phyloP scores from a whole-genome alignment of 768 basidiomycete species.

The Suillus clintonianus region DNA sequence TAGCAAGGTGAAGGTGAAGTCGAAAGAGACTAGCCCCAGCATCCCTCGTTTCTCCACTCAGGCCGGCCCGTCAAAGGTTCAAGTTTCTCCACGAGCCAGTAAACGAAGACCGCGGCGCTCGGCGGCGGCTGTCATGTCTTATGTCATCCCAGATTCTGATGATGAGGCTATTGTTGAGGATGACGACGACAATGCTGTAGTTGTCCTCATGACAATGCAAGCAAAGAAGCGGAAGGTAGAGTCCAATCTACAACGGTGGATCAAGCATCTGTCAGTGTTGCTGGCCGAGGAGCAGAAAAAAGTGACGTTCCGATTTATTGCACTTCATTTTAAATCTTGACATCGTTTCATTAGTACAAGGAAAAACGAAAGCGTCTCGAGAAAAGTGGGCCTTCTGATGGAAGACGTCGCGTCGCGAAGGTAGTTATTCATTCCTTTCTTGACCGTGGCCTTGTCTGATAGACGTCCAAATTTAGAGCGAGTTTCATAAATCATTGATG shows the following conservation, averaged over 20 bases:
- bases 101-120: conserved; percentile 64
- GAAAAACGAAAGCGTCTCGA: conserved; percentile 61
- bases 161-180: conserved; percentile 57
- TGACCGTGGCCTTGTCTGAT: conserved; percentile 2
- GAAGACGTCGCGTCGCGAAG: conserved; percentile 58
- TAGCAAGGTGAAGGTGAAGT: conserved; percentile 26
- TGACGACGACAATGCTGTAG: conserved; percentile 35
- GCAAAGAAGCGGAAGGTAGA: conserved; percentile 42
- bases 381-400: conserved; percentile 41
- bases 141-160: conserved; percentile 69
- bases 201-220: conserved; percentile 28
- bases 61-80: conserved; percentile 14
- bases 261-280: conserved; percentile 61
- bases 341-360: conserved; percentile 47
- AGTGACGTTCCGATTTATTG: conserved; percentile 37
- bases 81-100: conserved; percentile 24
- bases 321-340: conserved; percentile 2
- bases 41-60: conserved; percentile 26
- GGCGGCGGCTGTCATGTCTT: conserved; percentile 54
- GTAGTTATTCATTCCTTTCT: conserved; percentile 35
- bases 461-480: conserved; percentile 44
- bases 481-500: conserved; percentile 66
- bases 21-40: conserved; percentile 37
- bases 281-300: conserved; percentile 70
- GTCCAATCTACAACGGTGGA: conserved; percentile 62